Evolutionary conservation across 306 rosid species (phyloP).

Genomic region (Vigna radiata): DNA sequence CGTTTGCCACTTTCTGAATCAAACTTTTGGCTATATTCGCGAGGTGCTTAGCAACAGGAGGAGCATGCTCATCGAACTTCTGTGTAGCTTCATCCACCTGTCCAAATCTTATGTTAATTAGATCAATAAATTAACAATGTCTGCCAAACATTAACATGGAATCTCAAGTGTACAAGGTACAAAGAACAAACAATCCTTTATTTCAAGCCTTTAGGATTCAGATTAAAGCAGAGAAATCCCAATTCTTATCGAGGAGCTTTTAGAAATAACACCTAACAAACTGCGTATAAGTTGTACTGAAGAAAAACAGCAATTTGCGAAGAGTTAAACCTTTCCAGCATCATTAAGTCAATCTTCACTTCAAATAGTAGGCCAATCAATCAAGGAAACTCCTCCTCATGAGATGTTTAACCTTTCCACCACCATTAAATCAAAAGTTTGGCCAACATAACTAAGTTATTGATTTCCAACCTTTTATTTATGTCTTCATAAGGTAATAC

Average conservation of each 20-base stretch:
- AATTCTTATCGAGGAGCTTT: not conserved
- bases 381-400: not conserved
- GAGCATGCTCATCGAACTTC: conserved; percentile 69
- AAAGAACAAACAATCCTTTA: not conserved
- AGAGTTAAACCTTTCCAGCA: not conserved
- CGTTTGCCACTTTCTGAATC: conserved; percentile 46
- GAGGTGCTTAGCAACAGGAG: conserved; percentile 62
- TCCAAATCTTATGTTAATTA: not conserved
- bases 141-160: not conserved
- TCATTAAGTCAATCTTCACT: not conserved
- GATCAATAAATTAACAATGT: not conserved
- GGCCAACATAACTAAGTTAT: not conserved
- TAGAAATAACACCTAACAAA: not conserved
- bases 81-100: conserved; percentile 70
- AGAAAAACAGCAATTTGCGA: not conserved
- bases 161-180: not conserved
- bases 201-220: no score
- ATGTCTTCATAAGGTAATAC: not conserved
- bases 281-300: not conserved
- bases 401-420: not conserved
- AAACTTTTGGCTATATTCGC: conserved; percentile 45
- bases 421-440: not conserved
- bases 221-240: not conserved
- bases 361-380: no score
- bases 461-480: not conserved